These are phyloP conservation scores for Spongospora subterranea DNA, from an alignment of 208 protist genomes.

Conservation along the genomic window DNA sequence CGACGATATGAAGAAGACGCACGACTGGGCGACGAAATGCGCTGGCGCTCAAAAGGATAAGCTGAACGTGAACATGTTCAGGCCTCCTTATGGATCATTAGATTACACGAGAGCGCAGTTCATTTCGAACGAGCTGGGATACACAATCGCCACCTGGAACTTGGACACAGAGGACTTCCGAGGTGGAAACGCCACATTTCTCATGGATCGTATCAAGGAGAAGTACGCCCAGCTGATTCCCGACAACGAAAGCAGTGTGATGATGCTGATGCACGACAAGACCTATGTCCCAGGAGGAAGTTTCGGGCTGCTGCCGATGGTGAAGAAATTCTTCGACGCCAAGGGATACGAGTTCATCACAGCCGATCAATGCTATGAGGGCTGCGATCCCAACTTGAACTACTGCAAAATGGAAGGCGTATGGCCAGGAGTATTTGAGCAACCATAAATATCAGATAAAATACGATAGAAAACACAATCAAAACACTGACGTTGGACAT, in stretches of 20 bases:
- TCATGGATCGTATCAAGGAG: conserved; percentile 39
- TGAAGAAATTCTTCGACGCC: conserved; percentile 25
- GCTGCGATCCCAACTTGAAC: neutral
- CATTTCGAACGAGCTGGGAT: conserved; percentile 48
- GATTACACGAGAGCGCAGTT: conserved; percentile 27
- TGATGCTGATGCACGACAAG: conserved; percentile 54
- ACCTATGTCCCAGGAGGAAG: neutral
- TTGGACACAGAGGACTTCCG: conserved; percentile 54
- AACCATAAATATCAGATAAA: neutral
- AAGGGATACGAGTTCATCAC: neutral
- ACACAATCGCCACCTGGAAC: conserved; percentile 56
- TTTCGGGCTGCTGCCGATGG: neutral
- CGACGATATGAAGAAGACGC: conserved; percentile 33
- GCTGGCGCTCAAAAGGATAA: conserved; percentile 9
- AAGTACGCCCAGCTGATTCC: conserved; percentile 50
- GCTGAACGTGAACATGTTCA: conserved; percentile 33
- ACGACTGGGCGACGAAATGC: neutral
- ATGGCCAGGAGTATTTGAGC: conserved; percentile 27
- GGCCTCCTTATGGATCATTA: conserved; percentile 19
- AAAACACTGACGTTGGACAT: too few species aligned
- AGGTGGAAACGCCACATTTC: neutral
- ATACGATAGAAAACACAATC: neutral
- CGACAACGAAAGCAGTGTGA: neutral
- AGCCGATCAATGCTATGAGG: conserved; percentile 3
- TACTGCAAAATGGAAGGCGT: conserved; percentile 55